Base-by-base conservation (phyloP, 805 yeast genomes). In the Candida hungchunana region DNA sequence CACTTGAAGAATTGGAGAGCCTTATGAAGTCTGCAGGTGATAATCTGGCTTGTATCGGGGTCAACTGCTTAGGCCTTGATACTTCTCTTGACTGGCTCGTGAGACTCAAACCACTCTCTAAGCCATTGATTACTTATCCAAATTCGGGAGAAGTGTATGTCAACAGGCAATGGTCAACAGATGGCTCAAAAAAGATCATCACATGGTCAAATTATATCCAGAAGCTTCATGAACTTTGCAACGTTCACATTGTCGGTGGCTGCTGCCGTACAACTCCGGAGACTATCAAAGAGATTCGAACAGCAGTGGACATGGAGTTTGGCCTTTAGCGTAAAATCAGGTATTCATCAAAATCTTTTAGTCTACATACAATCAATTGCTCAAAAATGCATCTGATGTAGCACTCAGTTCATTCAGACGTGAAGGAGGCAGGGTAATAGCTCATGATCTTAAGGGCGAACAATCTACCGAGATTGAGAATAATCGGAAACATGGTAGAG, bases 111-210 rank as follows among this genome's bases (percentile, higher is more conserved):
- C 18, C 35, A 5, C 14, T 36, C 14, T 12, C 40, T 1, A 34
- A 46, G 14, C 74, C 77, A 4, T 49, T 80, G 19, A 54, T 80
- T 4, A 68, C 76, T 3, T 84, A 83, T 54, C 94, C 95, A 8
- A 85, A 85, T 57, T 75, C 84, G 29, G 93, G 93, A 2, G 87
- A 79, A 50, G 55, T 64, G 7, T 81, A 79, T 51, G 77, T 78
- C 47, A 72, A 32, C 16, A 22, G 44, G 21, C 69, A 21, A 46
- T 47, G 7, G 62, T 62, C 9, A 67, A 71, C 39, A 7, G 41
- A 53, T 20, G 34, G 41, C n/a, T 42, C 49, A 6, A 45, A 51
- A 3, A 51, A 44, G 18, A 42, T 39, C 7, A 34, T 44, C 13
- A 43, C 56, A 2, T 69, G 82, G 73, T 57, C 52, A 2, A 44